Percentiles rank a stretch among this genome's conserved stretches.
phyloP scores from a whole-genome alignment of 2,329 filamentous ascomycete species.

The Colletotrichum sp. region DNA sequence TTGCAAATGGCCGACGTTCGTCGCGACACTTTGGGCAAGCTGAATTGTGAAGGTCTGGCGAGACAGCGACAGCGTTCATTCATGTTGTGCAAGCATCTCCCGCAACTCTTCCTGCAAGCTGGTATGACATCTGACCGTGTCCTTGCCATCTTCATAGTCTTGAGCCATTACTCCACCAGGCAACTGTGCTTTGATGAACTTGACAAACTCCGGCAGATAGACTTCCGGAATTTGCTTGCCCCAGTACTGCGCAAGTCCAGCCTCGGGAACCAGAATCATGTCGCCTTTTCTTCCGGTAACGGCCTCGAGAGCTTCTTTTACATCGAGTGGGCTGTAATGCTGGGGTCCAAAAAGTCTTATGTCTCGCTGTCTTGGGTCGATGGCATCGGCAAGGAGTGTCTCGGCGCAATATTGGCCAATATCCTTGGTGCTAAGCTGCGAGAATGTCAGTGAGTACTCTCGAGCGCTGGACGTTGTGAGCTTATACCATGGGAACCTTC shows the following conservation, averaged over 20 bases:
- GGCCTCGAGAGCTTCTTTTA: conserved; percentile 30
- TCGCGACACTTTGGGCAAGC: rapidly evolving
- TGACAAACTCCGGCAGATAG: conserved; percentile 7
- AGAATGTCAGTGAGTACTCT: rapidly evolving
- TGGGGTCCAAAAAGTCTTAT: conserved; percentile 32
- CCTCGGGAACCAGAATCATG: conserved; percentile 25
- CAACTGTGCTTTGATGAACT: conserved; percentile 15
- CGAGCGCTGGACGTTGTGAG: neutral
- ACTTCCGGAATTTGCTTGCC: conserved; percentile 26
- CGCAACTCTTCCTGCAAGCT: conserved; percentile 29
- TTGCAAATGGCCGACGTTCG: neutral
- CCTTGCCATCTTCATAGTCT: conserved; percentile 27
- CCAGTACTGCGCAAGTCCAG: conserved; percentile 27
- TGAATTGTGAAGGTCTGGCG: rapidly evolving
- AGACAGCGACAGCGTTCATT: neutral
- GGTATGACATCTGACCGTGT: conserved; percentile 24
- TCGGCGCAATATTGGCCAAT: conserved; percentile 29
- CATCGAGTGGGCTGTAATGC: conserved; percentile 30
- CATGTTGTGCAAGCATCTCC: neutral
- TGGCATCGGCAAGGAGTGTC: conserved; percentile 22
- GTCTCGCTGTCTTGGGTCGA: conserved; percentile 8
- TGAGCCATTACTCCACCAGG: conserved; percentile 28
- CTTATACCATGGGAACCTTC: conserved; percentile 35
- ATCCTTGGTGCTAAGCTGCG: conserved; percentile 27
- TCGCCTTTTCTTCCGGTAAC: conserved; percentile 28